These are phyloP conservation scores for Raffaelea arxii DNA, from an alignment of 2,329 filamentous ascomycete species.

Conservation along the genomic window DNA sequence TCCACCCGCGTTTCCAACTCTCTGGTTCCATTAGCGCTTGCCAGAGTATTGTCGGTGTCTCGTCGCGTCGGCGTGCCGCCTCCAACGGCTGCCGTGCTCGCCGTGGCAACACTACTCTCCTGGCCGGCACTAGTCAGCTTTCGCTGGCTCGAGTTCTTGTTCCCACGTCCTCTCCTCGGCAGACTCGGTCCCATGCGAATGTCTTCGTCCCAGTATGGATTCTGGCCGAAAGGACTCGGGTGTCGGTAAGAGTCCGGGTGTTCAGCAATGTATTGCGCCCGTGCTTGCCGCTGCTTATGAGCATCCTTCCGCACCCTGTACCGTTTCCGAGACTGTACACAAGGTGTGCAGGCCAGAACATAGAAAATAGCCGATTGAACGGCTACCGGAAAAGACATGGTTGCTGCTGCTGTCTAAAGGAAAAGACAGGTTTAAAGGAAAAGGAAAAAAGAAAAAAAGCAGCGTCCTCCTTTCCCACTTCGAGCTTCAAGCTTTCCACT, in stretches of 20 bases:
- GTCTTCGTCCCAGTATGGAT: slow-evolving; percentile 82
- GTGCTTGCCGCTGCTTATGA: slow-evolving; percentile 55
- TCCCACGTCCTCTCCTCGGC: slow-evolving; percentile 48
- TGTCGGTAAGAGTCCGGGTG: slow-evolving; percentile 70
- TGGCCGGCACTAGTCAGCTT: slow-evolving; percentile 48
- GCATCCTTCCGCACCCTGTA: slow-evolving; percentile 63
- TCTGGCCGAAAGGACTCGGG: slow-evolving; percentile 74
- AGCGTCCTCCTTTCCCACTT: not conserved
- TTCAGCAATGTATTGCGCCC: slow-evolving; percentile 54
- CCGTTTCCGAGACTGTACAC: slow-evolving; percentile 59
- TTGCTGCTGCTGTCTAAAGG: not conserved
- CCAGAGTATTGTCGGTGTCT: no score
- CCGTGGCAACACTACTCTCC: slow-evolving; percentile 34
- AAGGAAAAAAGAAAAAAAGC: no score
- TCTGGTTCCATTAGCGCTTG: no score
- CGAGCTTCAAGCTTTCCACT: not conserved
- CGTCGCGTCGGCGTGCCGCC: no score
- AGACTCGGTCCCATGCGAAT: slow-evolving; percentile 71
- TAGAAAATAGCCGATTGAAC: slow-evolving; percentile 73
- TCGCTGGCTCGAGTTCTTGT: slow-evolving; percentile 49
- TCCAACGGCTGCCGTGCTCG: slow-evolving; percentile 16
- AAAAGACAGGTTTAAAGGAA: no score
- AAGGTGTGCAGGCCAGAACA: slow-evolving; percentile 68
- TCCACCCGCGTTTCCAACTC: no score
- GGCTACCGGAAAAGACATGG: slow-evolving; percentile 46